phyloP scores from a whole-genome alignment of 306 rosid species.

The Aeschynomene evenia region DNA sequence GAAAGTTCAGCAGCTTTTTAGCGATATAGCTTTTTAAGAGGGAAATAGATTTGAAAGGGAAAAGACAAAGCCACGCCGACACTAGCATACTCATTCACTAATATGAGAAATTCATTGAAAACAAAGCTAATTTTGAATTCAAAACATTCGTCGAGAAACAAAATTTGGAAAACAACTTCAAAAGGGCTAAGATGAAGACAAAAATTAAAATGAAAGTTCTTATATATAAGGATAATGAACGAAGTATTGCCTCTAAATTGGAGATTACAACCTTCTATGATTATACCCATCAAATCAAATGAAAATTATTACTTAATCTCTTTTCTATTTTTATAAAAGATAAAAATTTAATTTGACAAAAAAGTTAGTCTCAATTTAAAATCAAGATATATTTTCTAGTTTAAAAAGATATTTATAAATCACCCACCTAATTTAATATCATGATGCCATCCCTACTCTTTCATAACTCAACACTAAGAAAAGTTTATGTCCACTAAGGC shows the following conservation, averaged over 20 bases:
- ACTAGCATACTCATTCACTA: not conserved
- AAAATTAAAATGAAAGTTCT: not conserved
- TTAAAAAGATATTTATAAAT: too few relatives aligned
- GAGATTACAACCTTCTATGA: not conserved
- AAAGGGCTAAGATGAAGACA: too few relatives aligned
- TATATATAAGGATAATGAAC: too few relatives aligned
- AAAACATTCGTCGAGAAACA: not conserved
- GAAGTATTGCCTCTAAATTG: too few relatives aligned
- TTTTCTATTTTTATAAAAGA: too few relatives aligned
- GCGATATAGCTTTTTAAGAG: too few relatives aligned
- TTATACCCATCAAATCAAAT: not conserved
- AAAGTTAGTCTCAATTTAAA: too few relatives aligned
- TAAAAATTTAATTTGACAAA: too few relatives aligned
- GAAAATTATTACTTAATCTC: too few relatives aligned
- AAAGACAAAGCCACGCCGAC: conserved; percentile 17
- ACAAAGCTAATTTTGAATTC: not conserved
- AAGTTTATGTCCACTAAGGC: not conserved
- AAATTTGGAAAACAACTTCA: not conserved
- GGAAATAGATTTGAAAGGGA: not conserved
- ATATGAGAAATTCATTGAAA: not conserved
- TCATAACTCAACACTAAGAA: not conserved
- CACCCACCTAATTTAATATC: too few relatives aligned
- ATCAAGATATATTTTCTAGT: too few relatives aligned
- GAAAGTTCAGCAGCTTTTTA: too few relatives aligned
- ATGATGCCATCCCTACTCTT: not conserved